These are phyloP conservation scores for Andrographis paniculata DNA, from an alignment of 305 asterid species.

Conservation along the genomic window DNA sequence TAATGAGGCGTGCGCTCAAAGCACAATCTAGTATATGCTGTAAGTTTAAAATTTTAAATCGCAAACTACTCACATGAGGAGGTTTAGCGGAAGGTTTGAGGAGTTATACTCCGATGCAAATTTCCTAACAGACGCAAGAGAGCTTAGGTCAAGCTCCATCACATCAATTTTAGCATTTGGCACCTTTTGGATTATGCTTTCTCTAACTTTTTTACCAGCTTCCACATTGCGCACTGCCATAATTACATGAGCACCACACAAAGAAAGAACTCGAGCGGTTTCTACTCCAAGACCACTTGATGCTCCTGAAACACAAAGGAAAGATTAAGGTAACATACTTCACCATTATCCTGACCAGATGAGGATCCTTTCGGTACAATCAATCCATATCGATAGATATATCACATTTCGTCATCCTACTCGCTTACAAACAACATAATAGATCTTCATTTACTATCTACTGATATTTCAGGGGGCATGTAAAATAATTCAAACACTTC, in stretches of 20 bases:
- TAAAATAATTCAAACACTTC: neutral
- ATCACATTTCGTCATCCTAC: too few species aligned
- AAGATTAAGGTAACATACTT: neutral
- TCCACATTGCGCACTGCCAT: constrained; percentile 50
- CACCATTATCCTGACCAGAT: neutral
- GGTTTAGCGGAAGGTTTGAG: constrained; percentile 49
- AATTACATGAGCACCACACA: constrained; percentile 59
- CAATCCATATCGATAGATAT: constrained; percentile 1
- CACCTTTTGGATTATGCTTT: constrained; percentile 28
- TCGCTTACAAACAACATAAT: neutral
- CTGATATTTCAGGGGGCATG: neutral
- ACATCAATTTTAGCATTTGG: constrained; percentile 36
- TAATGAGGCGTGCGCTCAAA: neutral
- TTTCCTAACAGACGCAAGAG: constrained; percentile 36
- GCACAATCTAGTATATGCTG: neutral
- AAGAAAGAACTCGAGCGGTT: constrained; percentile 51
- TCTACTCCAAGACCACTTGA: constrained; percentile 68
- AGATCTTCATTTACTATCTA: constrained; percentile 1
- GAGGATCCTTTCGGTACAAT: constrained; percentile 1
- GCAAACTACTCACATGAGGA: constrained; percentile 48
- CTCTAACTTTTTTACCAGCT: constrained; percentile 31
- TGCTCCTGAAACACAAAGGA: constrained; percentile 52
- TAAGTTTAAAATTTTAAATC: neutral
- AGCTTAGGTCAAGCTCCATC: constrained; percentile 68
- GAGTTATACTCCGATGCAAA: constrained; percentile 40